phyloP scores from a whole-genome alignment of 139 green algal species.

The Spirogloea muscicola region DNA sequence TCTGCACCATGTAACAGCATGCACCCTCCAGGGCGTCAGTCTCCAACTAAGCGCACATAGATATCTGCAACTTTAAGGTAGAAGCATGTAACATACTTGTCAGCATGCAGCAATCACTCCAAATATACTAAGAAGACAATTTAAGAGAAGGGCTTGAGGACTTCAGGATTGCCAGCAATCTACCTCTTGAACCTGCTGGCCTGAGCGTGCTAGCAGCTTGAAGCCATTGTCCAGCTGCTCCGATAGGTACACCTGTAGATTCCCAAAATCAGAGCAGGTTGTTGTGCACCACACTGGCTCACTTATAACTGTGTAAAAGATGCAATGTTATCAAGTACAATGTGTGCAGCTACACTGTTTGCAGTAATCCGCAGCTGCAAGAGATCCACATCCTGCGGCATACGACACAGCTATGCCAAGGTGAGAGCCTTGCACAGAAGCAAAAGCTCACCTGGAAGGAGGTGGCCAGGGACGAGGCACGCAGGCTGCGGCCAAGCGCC shows the following conservation, averaged over 20 bases:
- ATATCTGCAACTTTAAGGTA: too few species aligned
- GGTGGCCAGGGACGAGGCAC: background rate
- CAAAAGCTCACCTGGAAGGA: constrained; percentile 17
- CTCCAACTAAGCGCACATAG: too few species aligned
- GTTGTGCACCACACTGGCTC: too few species aligned
- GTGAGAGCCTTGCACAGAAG: background rate
- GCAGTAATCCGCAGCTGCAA: background rate
- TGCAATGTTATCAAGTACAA: background rate
- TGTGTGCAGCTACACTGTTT: too few species aligned
- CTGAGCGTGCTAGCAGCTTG: constrained; percentile 1
- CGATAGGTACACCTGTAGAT: background rate
- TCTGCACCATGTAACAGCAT: too few species aligned
- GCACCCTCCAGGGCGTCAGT: too few species aligned
- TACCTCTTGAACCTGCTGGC: constrained; percentile 9
- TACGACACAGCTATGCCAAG: background rate
- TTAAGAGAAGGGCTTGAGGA: too few species aligned
- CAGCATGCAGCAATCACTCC: too few species aligned
- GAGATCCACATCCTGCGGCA: background rate
- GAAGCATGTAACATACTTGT: too few species aligned
- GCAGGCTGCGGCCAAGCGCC: background rate
- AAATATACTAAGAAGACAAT: too few species aligned
- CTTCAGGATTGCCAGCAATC: too few species aligned
- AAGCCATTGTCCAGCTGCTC: background rate
- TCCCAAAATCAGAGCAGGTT: background rate
- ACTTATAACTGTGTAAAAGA: too few species aligned